Conservation (phyloP, 352 stramenopile species). For the Phytophthora aleatoria region DNA sequence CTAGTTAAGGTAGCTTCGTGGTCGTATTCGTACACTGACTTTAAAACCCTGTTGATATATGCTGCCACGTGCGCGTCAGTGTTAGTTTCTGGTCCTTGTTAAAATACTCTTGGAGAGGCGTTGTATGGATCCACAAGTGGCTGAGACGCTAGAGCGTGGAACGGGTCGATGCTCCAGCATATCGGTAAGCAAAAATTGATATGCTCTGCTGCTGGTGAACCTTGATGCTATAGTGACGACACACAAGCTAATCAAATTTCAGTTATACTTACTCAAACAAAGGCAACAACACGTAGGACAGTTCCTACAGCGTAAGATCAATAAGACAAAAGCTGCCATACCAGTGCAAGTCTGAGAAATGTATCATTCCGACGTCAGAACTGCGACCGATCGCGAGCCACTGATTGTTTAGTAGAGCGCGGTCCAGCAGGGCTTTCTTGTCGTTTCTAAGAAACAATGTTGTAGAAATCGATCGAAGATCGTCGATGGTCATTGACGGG, state of each 20-base stretch:
- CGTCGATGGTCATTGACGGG: too few species aligned
- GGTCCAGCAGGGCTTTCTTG: background rate
- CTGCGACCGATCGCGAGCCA: background rate
- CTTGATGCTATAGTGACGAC: background rate
- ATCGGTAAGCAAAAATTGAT: background rate
- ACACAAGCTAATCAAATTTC: too few species aligned
- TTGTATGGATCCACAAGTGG: background rate
- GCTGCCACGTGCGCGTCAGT: background rate
- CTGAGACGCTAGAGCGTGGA: background rate
- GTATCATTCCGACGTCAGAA: background rate
- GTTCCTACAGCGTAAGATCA: background rate
- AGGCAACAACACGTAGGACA: too few species aligned
- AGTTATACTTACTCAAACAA: too few species aligned
- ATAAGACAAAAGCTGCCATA: background rate
- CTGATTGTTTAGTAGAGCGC: background rate
- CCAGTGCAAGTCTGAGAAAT: background rate
- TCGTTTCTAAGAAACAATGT: constrained; percentile 1
- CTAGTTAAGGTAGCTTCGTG: background rate
- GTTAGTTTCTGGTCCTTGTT: background rate
- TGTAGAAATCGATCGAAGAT: background rate
- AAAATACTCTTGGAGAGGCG: background rate
- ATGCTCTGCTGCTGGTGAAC: constrained; percentile 10
- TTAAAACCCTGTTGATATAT: background rate
- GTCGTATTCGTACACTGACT: background rate
- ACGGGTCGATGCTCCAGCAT: background rate